Conservation (phyloP, 306 rosid species). For the Castanea sativa region DNA sequence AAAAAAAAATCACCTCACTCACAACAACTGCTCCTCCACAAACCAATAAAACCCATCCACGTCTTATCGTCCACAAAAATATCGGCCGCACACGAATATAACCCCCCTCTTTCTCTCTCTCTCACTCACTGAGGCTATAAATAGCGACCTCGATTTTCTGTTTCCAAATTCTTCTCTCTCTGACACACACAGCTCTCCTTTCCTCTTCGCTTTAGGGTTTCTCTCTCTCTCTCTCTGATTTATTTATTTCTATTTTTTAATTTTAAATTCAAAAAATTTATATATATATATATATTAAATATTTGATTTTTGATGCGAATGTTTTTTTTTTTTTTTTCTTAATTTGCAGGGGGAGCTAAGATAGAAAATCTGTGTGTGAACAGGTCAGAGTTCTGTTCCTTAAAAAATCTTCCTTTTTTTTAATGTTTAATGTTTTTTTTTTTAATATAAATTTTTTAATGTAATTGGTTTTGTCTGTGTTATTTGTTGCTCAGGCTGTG, state of each 20-base stretch:
- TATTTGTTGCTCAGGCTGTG: neutral
- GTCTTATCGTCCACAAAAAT: neutral
- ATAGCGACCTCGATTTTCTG: neutral
- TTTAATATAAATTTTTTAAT: no score
- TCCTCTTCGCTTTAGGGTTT: constrained; percentile 23
- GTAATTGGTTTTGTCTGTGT: neutral
- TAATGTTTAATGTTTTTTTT: neutral
- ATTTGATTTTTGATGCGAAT: neutral
- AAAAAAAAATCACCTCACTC: no score
- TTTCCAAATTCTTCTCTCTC: constrained; percentile 5
- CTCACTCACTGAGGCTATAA: neutral
- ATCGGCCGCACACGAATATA: neutral
- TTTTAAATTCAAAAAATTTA: neutral
- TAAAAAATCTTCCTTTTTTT: neutral
- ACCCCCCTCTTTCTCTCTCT: neutral
- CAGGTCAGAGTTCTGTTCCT: neutral
- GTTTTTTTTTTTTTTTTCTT: neutral
- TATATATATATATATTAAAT: neutral
- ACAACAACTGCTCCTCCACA: neutral
- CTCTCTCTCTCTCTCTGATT: neutral
- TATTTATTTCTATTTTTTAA: neutral
- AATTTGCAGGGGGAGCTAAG: neutral
- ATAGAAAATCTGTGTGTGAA: neutral
- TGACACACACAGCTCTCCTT: constrained; percentile 11
- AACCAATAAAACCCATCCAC: neutral